Base-by-base conservation (phyloP, 768 basidiomycete genomes). In the Nidularia pulvinata region DNA sequence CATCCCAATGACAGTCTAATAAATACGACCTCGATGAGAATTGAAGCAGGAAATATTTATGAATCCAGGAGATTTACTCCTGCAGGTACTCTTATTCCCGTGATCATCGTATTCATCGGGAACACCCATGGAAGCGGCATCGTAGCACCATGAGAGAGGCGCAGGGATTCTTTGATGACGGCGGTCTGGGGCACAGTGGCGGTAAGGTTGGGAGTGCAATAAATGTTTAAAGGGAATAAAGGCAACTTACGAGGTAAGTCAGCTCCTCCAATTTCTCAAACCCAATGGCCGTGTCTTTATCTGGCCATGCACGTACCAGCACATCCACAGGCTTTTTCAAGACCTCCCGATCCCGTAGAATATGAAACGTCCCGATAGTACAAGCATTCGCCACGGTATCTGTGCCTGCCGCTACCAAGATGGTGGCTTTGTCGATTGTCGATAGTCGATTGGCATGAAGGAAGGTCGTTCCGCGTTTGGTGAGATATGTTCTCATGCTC, bases 121-220 rank as follows among this genome's bases (percentile, higher is more conserved):
- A 78, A 70, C 32, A 79, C 60, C 34, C 78, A 66, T 14, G 76
- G 70, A 34, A 77, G 63, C 4, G 73, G 71, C 3, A 63, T 70
- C 9, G 71, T 65, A 3, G 73, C 60, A 7, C 77, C 76, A 52
- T 72, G 69, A 32, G 69, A 65, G 55, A 78, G 65, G 22, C 79
- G 64, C 46, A 80, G 65, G 0, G 76, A 68, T 59, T 81, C 78
- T 53, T 79, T 79, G 33, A 79, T 68, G 33, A 80, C 75, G 3
- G 77, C 77, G 1, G 73, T 76, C 79, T 80, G 49, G 14, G 39
- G 36, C 32, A 43, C 6, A 32, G 32, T 33, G 9, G 25, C 9
- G 44, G 22, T 33, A 50, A 39, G 33, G 35, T n/a, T n/a, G n/a
- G 25, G 33, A 25, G 59, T 30, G 25, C n/a, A 33, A 34, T 10